phyloP scores from a whole-genome alignment of 192 early-diverging fungal genomes.

The Coemansia sp. region DNA sequence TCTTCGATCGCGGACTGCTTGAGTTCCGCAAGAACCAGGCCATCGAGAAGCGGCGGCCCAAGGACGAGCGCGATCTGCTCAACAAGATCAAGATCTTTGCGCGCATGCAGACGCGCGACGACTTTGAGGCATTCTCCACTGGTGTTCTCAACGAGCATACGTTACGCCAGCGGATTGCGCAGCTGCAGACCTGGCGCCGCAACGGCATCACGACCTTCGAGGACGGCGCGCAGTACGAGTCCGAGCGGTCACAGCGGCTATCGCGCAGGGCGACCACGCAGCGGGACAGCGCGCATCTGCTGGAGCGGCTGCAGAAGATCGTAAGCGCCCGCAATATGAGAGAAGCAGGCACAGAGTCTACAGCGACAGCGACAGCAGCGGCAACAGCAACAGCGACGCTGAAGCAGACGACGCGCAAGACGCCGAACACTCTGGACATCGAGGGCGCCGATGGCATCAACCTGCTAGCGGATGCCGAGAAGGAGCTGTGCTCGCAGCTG shows the following conservation, averaged over 20 bases:
- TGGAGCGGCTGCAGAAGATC: constrained; percentile 30
- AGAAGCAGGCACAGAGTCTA: constrained; percentile 4
- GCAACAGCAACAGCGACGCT: not conserved
- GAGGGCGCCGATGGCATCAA: constrained; percentile 82
- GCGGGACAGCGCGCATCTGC: constrained; percentile 51
- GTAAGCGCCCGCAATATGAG: constrained; percentile 24
- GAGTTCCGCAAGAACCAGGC: constrained; percentile 82
- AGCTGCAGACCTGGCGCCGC: constrained; percentile 85
- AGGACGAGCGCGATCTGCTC: constrained; percentile 87
- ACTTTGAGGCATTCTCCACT: constrained; percentile 76
- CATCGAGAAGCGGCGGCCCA: constrained; percentile 76
- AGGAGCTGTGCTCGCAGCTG: constrained; percentile 76
- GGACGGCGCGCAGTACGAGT: constrained; percentile 75
- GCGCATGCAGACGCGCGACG: constrained; percentile 76
- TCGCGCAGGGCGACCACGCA: constrained; percentile 51
- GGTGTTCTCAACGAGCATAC: constrained; percentile 73
- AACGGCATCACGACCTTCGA: constrained; percentile 81
- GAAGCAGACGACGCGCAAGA: constrained; percentile 28
- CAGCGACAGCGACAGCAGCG: not conserved
- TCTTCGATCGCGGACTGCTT: constrained; percentile 85
- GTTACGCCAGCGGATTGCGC: constrained; percentile 75
- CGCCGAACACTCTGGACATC: constrained; percentile 67
- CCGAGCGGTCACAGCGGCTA: constrained; percentile 59
- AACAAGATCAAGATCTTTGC: constrained; percentile 83
- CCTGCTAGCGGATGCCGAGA: constrained; percentile 77